Evolutionary conservation across 2,329 filamentous ascomycete species (phyloP).

Genomic region (Phyllosticta paracitricarpa): DNA sequence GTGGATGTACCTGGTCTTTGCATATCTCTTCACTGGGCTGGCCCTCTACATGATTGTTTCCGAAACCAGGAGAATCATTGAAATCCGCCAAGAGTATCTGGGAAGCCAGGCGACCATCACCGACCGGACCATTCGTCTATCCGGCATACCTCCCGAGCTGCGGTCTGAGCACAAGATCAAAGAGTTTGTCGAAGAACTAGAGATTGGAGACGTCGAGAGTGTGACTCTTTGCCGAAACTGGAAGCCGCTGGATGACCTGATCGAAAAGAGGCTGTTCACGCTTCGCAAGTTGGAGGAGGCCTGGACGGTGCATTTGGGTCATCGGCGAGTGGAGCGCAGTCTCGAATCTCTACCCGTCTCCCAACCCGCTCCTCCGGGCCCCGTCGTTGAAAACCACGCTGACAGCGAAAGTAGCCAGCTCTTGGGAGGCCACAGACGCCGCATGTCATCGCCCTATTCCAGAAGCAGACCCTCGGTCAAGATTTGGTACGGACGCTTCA

Average conservation of each 20-base stretch:
- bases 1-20: constrained; percentile 92
- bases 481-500: constrained; percentile 70
- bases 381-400: constrained; percentile 22
- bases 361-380: constrained; percentile 33
- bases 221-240: constrained; percentile 83
- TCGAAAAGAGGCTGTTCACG: constrained; percentile 54
- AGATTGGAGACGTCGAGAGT: constrained; percentile 81
- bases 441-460: constrained; percentile 25
- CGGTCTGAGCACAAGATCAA: constrained; percentile 76
- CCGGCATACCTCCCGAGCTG: constrained; percentile 72
- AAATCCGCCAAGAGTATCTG: constrained; percentile 78
- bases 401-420: constrained; percentile 51
- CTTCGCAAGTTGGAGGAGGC: constrained; percentile 70
- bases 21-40: constrained; percentile 79
- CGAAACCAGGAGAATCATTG: constrained; percentile 78
- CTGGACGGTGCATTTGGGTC: constrained; percentile 68
- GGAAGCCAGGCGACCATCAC: constrained; percentile 93
- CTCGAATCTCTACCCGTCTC: constrained; percentile 41
- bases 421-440: constrained; percentile 31
- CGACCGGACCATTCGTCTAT: constrained; percentile 83
- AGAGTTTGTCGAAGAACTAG: constrained; percentile 73
- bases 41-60: constrained; percentile 73
- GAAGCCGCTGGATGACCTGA: constrained; percentile 66
- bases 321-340: constrained; percentile 40
- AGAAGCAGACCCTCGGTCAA: constrained; percentile 55